A percentile compares a stretch with the other conserved stretches of the same genome.
Conservation (phyloP, 805 yeast genomes). For the Pichia eremophila region DNA sequence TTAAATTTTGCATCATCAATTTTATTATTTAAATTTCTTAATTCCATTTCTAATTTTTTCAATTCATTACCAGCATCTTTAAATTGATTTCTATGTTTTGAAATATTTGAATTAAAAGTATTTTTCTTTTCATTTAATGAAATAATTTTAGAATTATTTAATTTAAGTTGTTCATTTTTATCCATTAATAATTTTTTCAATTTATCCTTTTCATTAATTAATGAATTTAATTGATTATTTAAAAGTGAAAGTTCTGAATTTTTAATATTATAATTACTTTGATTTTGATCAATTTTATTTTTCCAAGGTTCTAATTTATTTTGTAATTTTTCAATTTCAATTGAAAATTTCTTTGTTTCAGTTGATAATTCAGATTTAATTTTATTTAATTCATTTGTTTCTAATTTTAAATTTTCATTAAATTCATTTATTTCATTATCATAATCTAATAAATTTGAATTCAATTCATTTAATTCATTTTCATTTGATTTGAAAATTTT, state of each 20-base stretch:
- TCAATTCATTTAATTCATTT: constrained; percentile 36
- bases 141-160: constrained; percentile 37
- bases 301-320: constrained; percentile 77
- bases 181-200: constrained; percentile 35
- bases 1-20: constrained; percentile 59
- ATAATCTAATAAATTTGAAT: constrained; percentile 35
- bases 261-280: constrained; percentile 55
- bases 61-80: constrained; percentile 44
- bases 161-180: constrained; percentile 26
- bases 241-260: constrained; percentile 57
- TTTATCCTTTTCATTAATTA: constrained; percentile 32
- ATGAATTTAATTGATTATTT: constrained; percentile 33
- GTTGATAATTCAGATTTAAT: constrained; percentile 60
- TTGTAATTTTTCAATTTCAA: constrained; percentile 55
- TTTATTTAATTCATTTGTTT: constrained; percentile 48
- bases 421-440: constrained; percentile 38
- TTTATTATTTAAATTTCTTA: constrained; percentile 48
- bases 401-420: constrained; percentile 36
- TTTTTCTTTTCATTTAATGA: constrained; percentile 40
- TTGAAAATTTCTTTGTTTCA: constrained; percentile 62
- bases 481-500: constrained; percentile 36
- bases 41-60: constrained; percentile 42
- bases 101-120: constrained; percentile 44
- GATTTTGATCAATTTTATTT: constrained; percentile 51
- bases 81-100: too few species aligned